Percentiles rank a stretch among this genome's conserved stretches.
Evolutionary conservation across 2,329 filamentous ascomycete genomes (phyloP).

Genomic region (Seiridium cupressi): DNA sequence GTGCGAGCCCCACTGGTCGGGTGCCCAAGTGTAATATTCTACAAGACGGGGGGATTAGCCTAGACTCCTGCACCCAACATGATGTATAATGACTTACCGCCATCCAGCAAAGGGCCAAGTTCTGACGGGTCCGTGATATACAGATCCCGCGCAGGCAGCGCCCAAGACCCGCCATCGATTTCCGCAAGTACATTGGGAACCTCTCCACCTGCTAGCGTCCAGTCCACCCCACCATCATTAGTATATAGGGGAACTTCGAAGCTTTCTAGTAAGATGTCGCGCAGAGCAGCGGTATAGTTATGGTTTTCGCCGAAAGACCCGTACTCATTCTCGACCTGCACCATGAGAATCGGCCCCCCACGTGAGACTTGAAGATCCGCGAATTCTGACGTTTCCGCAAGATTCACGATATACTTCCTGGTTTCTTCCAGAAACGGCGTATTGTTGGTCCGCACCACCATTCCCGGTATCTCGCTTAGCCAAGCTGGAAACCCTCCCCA

Average conservation of each 20-base stretch:
- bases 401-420: conserved; percentile 33
- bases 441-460: conserved; percentile 40
- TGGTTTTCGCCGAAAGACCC: conserved; percentile 46
- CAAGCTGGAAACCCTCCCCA: conserved; percentile 49
- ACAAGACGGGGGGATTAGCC: background rate
- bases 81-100: conserved; percentile 15
- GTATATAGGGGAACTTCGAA: conserved; percentile 47
- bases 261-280: conserved; percentile 37
- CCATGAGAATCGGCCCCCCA: conserved; percentile 47
- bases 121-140: conserved; percentile 40
- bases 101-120: conserved; percentile 44
- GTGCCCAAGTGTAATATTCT: conserved; percentile 45
- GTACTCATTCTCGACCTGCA: conserved; percentile 51
- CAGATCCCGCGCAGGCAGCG: conserved; percentile 31
- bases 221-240: conserved; percentile 45
- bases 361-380: conserved; percentile 33
- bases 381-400: conserved; percentile 32
- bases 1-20: conserved; percentile 41
- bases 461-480: conserved; percentile 37
- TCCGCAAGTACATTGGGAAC: conserved; percentile 43
- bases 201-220: conserved; percentile 39
- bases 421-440: conserved; percentile 35
- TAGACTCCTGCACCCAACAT: no score
- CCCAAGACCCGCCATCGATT: conserved; percentile 42
- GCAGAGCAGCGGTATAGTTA: conserved; percentile 37